Evolutionary conservation across 495 filamentous ascomycete genomes (phyloP), one percentile per base, ranked within the genome.

Genomic region (Aspergillus ostianus): DNA sequence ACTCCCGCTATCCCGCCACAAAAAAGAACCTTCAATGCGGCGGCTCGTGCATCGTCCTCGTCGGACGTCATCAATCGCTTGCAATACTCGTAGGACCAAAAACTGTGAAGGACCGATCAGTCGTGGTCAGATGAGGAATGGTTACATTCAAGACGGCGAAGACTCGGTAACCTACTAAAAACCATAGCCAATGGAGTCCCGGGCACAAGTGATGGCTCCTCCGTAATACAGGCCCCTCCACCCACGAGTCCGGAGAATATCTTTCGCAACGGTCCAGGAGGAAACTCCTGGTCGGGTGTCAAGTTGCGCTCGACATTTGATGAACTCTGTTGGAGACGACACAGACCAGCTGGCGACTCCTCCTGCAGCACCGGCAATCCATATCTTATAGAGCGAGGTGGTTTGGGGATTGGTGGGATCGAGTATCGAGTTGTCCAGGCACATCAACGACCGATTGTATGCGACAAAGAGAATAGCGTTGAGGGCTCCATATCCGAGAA

Each of bases 111-210:
- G 4, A 51, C 57, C 10, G 18, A 61, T 67, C 56, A 63, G 53
- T 61, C 23, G 44, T 57, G 63, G 55, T 59, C 52, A 51, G 57
- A 58, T 46, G 36, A 41, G 44, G 47, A 30, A 47, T 9, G 12
- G 5, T 19, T 6, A 51, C 53, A 51, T 45, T 32, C 55, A 18
- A 49, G 49, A 65, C 47, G 54, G 17, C 62, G 64, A 53, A 58
- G 56, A 63, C 52, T 36, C n/a, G 23, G 47, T 57, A 61, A 59
- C 82, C 62, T 82, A 88, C 85, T 96, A 96, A 68, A 96, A 96
- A 4, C 92, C 92, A 70, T 95, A 96, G 19, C 92, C 92, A 58
- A 96, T 82, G 57, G 87, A 85, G 73, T 97, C 92, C 49, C 92
- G 78, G 50, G 91, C 69, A 57, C 87, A 90, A 9, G 93, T 97